Conservation (phyloP, 331 rosid species). For the Pyrus hybrid region DNA sequence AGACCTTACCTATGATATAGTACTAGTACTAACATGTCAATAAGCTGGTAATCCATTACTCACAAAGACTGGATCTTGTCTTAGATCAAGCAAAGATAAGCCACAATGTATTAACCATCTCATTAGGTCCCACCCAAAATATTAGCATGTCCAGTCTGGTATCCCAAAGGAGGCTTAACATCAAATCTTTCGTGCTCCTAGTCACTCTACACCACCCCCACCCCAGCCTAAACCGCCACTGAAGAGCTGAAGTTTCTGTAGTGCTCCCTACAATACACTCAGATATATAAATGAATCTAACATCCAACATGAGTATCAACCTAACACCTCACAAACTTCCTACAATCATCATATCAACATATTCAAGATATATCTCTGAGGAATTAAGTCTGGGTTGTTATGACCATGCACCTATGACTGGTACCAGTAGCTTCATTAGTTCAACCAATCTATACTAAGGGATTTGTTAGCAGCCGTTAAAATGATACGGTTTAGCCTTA, state of each 20-base stretch:
- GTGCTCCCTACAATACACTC: background rate
- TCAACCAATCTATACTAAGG: background rate
- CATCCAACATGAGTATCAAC: background rate
- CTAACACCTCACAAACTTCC: background rate
- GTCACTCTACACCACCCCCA: background rate
- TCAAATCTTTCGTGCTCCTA: background rate
- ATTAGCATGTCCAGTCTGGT: background rate
- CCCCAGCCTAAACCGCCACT: background rate
- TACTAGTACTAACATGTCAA: background rate
- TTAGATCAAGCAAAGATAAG: background rate
- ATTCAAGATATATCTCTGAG: background rate
- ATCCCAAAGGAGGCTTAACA: background rate
- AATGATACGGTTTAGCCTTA: too few relatives aligned
- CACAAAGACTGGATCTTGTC: background rate
- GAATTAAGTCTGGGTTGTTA: background rate
- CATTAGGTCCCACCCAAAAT: background rate
- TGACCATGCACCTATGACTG: background rate
- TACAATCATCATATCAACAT: background rate
- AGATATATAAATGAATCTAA: background rate
- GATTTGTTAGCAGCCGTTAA: background rate
- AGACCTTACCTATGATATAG: background rate
- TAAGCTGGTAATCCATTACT: background rate
- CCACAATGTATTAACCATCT: background rate
- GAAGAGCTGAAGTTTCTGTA: background rate
- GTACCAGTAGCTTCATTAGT: background rate